Evolutionary conservation across 2,329 filamentous ascomycete species (phyloP).

Genomic region (Polytolypa hystricis): DNA sequence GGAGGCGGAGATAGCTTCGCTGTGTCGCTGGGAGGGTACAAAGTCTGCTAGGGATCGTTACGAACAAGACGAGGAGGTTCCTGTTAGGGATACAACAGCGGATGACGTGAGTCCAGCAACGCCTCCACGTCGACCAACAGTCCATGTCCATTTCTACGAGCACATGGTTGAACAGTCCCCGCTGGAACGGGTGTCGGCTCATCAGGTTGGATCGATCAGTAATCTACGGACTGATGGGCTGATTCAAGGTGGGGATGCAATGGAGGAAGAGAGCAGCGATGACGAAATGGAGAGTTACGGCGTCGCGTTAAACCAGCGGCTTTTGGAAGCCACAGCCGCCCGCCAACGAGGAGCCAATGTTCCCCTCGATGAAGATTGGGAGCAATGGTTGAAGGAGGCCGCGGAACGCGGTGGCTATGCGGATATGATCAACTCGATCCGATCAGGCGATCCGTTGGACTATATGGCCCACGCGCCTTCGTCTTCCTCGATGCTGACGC

Average conservation of each 20-base stretch:
- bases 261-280: conserved; percentile 32
- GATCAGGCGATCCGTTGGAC: conserved; percentile 24
- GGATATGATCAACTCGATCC: conserved; percentile 31
- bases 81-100: conserved; percentile 51
- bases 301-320: conserved; percentile 40
- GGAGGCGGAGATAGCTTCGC: conserved; percentile 47
- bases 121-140: conserved; percentile 25
- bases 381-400: conserved; percentile 48
- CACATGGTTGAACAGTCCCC: conserved; percentile 15
- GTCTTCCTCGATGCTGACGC: conserved; percentile 9
- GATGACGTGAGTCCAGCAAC: conserved; percentile 43
- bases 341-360: conserved; percentile 39
- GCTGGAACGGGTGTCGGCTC: background rate
- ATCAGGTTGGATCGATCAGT: background rate
- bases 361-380: conserved; percentile 39
- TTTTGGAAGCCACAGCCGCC: conserved; percentile 43
- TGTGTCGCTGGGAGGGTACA: conserved; percentile 50
- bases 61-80: conserved; percentile 45
- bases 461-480: conserved; percentile 4
- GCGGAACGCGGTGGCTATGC: conserved; percentile 38
- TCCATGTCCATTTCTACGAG: conserved; percentile 20
- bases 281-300: conserved; percentile 42
- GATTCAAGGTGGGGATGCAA: background rate
- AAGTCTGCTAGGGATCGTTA: conserved; percentile 37
- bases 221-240: background rate